Evolutionary conservation across 2,329 filamentous ascomycete species (phyloP).

Genomic region (Ophiostoma sp.): DNA sequence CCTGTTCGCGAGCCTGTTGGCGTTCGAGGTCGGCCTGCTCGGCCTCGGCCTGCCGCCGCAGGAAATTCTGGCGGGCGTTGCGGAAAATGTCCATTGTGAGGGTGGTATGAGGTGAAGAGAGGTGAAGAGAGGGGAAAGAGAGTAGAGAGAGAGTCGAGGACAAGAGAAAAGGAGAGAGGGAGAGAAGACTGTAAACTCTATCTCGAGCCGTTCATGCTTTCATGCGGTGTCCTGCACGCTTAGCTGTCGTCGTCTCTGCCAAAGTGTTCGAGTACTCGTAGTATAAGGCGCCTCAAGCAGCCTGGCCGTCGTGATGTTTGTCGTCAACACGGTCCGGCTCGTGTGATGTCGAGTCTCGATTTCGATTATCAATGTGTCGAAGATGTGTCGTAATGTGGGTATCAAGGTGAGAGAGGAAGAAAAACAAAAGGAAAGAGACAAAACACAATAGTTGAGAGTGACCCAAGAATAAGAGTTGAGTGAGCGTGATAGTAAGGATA

Average conservation of each 20-base stretch:
- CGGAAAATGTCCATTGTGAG: constrained; percentile 29
- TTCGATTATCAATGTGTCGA: no score
- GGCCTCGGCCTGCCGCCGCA: constrained; percentile 27
- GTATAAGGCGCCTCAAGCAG: not conserved
- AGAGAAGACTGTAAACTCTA: not conserved
- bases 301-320: not conserved
- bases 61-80: constrained; percentile 29
- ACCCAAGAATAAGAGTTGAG: not conserved
- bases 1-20: constrained; percentile 25
- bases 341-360: not conserved
- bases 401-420: not conserved
- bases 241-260: not conserved
- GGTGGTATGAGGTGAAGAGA: no score
- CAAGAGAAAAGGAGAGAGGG: not conserved
- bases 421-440: not conserved
- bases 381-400: not conserved
- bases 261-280: not conserved
- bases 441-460: not conserved
- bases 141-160: not conserved
- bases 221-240: constrained; percentile 10
- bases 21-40: constrained; percentile 33
- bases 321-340: not conserved
- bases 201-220: constrained; percentile 7
- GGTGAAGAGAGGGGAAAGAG: not conserved
- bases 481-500: not conserved